These are phyloP conservation scores for Chlorophyllum brunneum DNA, from an alignment of 768 basidiomycete genomes.

Conservation along the genomic window DNA sequence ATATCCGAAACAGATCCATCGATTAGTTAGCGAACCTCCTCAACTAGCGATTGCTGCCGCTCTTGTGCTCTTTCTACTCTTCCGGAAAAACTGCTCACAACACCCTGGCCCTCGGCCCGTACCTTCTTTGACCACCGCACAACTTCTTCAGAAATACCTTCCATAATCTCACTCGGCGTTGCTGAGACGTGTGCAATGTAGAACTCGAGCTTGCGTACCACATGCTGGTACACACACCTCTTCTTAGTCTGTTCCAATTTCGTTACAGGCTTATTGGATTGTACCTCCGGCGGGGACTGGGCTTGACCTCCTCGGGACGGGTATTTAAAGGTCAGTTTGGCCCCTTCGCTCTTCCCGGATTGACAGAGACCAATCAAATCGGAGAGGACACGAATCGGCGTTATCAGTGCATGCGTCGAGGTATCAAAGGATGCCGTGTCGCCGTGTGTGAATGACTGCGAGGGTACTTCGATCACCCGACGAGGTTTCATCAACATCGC, in stretches of 20 bases:
- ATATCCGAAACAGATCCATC: neutral
- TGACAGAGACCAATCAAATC: constrained; percentile 47
- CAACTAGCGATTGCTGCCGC: neutral
- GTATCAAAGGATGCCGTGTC: constrained; percentile 17
- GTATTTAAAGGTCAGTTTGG: neutral
- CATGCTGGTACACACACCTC: constrained; percentile 26
- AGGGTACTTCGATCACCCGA: constrained; percentile 23
- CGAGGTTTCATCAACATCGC: constrained; percentile 49
- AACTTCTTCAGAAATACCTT: constrained; percentile 39
- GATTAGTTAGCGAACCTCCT: neutral
- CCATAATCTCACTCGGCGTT: constrained; percentile 39
- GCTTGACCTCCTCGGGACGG: constrained; percentile 2
- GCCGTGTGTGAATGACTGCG: constrained; percentile 9
- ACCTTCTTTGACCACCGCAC: constrained; percentile 22
- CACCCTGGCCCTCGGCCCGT: constrained; percentile 14
- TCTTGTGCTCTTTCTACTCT: neutral
- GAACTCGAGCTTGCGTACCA: constrained; percentile 61
- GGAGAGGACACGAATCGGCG: constrained; percentile 46
- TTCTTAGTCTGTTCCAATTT: neutral
- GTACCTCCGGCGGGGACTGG: constrained; percentile 8
- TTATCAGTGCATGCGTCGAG: constrained; percentile 35
- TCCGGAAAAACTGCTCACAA: neutral
- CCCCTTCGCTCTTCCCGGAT: neutral
- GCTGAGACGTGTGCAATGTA: constrained; percentile 62
- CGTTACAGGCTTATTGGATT: neutral